A percentile compares a stretch with the other conserved stretches of the same genome.
Evolutionary conservation across 2,329 filamentous ascomycete genomes (phyloP).

Genomic region (Emmonsia crescens): DNA sequence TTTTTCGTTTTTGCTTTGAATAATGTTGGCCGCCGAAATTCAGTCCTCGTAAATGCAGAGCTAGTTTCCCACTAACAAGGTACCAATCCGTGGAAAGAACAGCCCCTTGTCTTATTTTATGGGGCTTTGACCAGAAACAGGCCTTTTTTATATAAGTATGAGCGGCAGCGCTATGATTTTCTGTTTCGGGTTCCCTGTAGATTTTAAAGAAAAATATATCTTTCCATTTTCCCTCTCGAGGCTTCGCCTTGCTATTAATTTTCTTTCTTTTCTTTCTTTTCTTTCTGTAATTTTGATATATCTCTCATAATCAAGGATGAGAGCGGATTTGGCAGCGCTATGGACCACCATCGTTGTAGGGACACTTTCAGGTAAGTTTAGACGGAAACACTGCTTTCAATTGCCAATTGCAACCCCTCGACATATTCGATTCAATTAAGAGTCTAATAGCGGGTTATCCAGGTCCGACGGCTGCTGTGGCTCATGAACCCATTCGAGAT

Average conservation of each 20-base stretch:
- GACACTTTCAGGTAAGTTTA: neutral
- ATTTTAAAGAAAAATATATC: neutral
- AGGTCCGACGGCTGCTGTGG: neutral
- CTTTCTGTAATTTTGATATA: neutral
- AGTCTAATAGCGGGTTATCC: neutral
- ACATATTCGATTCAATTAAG: neutral
- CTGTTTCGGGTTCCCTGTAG: neutral
- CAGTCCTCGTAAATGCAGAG: no score
- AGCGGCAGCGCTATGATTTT: neutral
- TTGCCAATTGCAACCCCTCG: neutral
- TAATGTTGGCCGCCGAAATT: no score
- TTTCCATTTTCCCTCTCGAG: neutral
- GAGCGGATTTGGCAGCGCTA: neutral
- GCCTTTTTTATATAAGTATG: neutral
- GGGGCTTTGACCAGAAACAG: neutral
- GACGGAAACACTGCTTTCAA: no score
- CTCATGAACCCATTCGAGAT: neutral
- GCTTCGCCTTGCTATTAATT: neutral
- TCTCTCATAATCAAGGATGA: conserved; percentile 2
- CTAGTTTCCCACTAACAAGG: neutral
- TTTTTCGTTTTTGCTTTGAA: no score
- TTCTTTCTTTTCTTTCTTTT: neutral
- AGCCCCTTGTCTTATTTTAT: neutral
- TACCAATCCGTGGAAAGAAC: no score
- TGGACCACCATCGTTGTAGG: neutral